These are phyloP conservation scores for Mycosarcoma mackinlayi DNA, from an alignment of 1,284 basidiomycete genomes.

Conservation along the genomic window DNA sequence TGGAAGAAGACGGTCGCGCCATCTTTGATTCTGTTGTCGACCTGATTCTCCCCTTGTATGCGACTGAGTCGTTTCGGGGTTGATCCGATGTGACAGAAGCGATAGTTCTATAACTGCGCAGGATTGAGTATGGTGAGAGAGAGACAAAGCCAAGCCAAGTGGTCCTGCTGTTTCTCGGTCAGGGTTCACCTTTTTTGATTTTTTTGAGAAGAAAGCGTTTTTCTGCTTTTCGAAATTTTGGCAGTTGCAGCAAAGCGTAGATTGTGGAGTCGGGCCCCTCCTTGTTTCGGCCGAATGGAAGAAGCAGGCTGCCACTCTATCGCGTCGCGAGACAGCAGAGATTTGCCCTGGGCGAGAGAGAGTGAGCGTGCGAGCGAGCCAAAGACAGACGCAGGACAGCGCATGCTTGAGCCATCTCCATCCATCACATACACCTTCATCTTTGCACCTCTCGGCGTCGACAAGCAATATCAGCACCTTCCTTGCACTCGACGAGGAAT, in stretches of 20 bases:
- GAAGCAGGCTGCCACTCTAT: conserved; percentile 4
- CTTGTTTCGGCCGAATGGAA: conserved; percentile 37
- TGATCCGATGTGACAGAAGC: neutral
- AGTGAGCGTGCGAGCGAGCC: too few relatives aligned
- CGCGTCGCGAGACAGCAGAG: conserved; percentile 35
- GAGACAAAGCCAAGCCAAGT: too few relatives aligned
- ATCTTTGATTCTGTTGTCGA: too few relatives aligned
- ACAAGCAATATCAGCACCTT: conserved; percentile 2
- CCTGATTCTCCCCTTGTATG: too few relatives aligned
- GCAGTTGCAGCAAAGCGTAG: conserved; percentile 4
- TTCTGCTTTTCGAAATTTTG: conserved; percentile 25
- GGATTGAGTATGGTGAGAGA: neutral
- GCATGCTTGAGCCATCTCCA: conserved; percentile 16
- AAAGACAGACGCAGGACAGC: too few relatives aligned
- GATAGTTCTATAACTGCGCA: too few relatives aligned
- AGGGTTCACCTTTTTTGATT: conserved; percentile 14
- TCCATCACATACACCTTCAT: neutral
- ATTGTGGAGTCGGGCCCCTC: conserved; percentile 23
- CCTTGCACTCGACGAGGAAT: too few relatives aligned
- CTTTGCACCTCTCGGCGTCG: neutral
- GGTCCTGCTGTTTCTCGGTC: neutral
- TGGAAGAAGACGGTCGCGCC: conserved; percentile 30
- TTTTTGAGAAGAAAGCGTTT: conserved; percentile 21
- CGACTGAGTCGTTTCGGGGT: too few relatives aligned
- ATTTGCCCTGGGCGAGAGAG: conserved; percentile 7